phyloP scores from a whole-genome alignment of 331 rosid genomes.

The Cydonia oblonga region DNA sequence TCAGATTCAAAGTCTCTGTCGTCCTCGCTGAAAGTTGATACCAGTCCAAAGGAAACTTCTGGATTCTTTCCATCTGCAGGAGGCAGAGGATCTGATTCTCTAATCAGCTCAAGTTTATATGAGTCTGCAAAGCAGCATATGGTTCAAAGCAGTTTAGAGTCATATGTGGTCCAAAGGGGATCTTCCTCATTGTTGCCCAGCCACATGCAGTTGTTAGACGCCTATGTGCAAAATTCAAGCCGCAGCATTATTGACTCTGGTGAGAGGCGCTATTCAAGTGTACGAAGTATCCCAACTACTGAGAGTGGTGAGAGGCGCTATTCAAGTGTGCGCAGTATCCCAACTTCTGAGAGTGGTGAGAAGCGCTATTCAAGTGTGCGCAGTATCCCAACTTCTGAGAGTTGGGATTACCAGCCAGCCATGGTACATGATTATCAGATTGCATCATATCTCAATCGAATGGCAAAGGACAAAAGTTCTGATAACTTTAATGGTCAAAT shows the following conservation, averaged over 20 bases:
- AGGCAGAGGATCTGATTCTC: constrained; percentile 38
- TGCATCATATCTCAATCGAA: constrained; percentile 43
- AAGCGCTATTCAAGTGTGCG: too few species aligned
- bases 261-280: constrained; percentile 63
- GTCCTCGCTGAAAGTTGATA: constrained; percentile 41
- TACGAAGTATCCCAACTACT: constrained; percentile 50
- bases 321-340: constrained; percentile 57
- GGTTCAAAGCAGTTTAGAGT: constrained; percentile 45
- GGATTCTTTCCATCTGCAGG: constrained; percentile 34
- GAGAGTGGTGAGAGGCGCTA: constrained; percentile 44
- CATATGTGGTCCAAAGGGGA: constrained; percentile 49
- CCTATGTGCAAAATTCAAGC: constrained; percentile 39
- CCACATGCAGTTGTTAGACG: constrained; percentile 38
- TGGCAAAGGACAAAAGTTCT: constrained; percentile 35
- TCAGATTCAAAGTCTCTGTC: constrained; percentile 35
- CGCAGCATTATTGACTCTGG: constrained; percentile 26
- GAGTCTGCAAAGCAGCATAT: constrained; percentile 44
- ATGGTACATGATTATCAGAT: constrained; percentile 67
- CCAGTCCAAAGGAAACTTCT: constrained; percentile 37
- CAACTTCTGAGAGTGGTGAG: constrained; percentile 12
- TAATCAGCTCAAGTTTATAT: constrained; percentile 28
- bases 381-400: constrained; percentile 8
- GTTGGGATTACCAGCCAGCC: constrained; percentile 75
- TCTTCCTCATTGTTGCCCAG: constrained; percentile 41
- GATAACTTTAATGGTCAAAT: constrained; percentile 38